Evolutionary conservation across 1,284 basidiomycete genomes (phyloP), one percentile per base, ranked within the genome.

Genomic region (Hypsizygus ulmarius): DNA sequence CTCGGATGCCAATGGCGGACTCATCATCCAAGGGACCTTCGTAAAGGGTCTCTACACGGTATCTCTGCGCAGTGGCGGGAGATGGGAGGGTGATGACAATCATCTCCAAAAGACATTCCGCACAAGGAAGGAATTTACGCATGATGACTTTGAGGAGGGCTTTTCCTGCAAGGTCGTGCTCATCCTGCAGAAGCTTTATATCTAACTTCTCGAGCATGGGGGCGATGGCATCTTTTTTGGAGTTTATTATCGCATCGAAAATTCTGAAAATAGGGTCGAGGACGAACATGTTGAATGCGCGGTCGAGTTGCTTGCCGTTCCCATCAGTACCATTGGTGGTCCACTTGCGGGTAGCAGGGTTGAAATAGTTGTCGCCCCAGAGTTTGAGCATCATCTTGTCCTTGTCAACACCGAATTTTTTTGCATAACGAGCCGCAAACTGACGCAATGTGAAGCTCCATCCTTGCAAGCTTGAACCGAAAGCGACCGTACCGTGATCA

Each of bases 331-430:
- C 62, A 71, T 89, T 91, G 55, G 90, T 93, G 47, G 91, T 81
- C 97, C 97, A 99, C 77, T 99, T 99, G 74, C 88, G 90, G 52
- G 96, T 98, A 61, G 88, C 83, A 58, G 95, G 91, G 82, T 99
- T 99, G 84, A 99, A 99, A 81, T 77, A 99, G 82, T 97, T 98
- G 81, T 99, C 97, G 53, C 96, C 97, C 97, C 97, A 99, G 49
- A 99, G 87, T 78, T 93, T 97, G 62, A 69, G 64, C 90, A 99
- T 97, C 84, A 99, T 93, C 82, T 98, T 98, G 58, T 90, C 87
- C 78, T 95, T 96, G 78, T 96, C 91, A 45, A 98, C 95, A 87
- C 95, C 95, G 68, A 99, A 99, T 76, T 95, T 97, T 83, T 98
- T 98, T 57, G 93, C 82, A 75, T 99, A 99, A 55, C 96, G 90